These are phyloP conservation scores for Lasiodiplodia theobromae DNA, from an alignment of 2,329 filamentous ascomycete genomes.

Conservation along the genomic window DNA sequence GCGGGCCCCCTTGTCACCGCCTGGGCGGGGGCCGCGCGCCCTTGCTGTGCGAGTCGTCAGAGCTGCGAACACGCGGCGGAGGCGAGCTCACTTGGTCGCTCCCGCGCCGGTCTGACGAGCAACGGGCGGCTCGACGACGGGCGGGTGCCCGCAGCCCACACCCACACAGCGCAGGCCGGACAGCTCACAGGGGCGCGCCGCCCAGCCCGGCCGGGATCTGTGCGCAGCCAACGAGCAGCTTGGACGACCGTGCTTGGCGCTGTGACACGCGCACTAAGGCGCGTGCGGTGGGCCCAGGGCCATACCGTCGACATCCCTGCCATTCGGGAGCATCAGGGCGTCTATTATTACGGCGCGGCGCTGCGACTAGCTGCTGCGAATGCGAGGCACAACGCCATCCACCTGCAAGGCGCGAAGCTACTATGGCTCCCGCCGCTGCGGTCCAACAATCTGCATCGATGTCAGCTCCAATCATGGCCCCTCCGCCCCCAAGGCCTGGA, in stretches of 20 bases:
- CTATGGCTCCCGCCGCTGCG: conserved; percentile 23
- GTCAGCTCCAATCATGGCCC: conserved; percentile 17
- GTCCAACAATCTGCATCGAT: conserved; percentile 19
- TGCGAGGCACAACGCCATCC: conserved; percentile 26
- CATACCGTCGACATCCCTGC: background rate
- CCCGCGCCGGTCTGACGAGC: conserved; percentile 11
- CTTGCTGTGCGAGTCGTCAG: conserved; percentile 2
- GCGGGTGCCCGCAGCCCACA: background rate
- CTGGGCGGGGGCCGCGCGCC: conserved; percentile 3
- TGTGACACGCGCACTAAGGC: conserved; percentile 3
- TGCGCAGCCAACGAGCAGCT: conserved; percentile 1
- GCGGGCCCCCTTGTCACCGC: conserved; percentile 10
- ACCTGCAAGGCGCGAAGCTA: conserved; percentile 27
- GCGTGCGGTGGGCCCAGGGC: conserved; percentile 7
- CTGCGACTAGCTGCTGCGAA: conserved; percentile 15
- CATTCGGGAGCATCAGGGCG: conserved; percentile 17
- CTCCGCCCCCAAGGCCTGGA: conserved; percentile 23
- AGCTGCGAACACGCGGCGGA: conserved; percentile 3
- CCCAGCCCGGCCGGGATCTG: background rate
- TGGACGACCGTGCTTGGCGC: background rate
- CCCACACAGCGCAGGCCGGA: background rate
- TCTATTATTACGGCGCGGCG: conserved; percentile 26
- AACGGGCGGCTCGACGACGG: background rate
- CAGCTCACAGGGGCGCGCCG: background rate
- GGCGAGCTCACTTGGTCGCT: conserved; percentile 11